Conservation (phyloP, 768 basidiomycete species). For the Termitomyces sp. region DNA sequence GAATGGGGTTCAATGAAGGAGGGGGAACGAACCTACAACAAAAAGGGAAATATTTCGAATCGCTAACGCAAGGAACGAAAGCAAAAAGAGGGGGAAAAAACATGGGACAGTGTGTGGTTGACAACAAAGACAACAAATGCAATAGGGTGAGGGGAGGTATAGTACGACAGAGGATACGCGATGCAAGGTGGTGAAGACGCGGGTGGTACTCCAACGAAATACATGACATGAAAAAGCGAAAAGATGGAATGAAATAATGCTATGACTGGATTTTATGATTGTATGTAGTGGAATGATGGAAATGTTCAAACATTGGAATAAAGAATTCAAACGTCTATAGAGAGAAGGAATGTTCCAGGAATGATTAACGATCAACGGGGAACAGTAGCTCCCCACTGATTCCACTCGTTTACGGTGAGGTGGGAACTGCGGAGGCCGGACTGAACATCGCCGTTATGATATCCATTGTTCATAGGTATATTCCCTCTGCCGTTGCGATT, state of each 20-base stretch:
- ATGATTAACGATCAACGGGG: constrained; percentile 18
- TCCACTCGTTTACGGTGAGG: constrained; percentile 27
- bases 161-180: constrained; percentile 4
- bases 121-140: neutral
- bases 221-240: constrained; percentile 11
- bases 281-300: constrained; percentile 11
- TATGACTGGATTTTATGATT: constrained; percentile 8
- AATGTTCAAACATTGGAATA: constrained; percentile 9
- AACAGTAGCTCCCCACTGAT: constrained; percentile 26
- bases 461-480: constrained; percentile 20
- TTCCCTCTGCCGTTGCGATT: constrained; percentile 26
- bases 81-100: neutral
- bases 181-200: constrained; percentile 8
- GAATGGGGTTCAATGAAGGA: neutral
- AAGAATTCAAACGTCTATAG: constrained; percentile 3
- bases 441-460: constrained; percentile 19
- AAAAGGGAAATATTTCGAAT: neutral
- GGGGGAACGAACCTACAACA: neutral
- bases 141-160: constrained; percentile 15
- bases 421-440: constrained; percentile 16
- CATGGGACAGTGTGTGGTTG: neutral
- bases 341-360: neutral
- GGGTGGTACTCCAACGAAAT: constrained; percentile 9
- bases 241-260: constrained; percentile 15
- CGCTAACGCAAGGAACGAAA: neutral